Base-by-base conservation (phyloP, 148 eudicot species). In the Euryodendron excelsum region DNA sequence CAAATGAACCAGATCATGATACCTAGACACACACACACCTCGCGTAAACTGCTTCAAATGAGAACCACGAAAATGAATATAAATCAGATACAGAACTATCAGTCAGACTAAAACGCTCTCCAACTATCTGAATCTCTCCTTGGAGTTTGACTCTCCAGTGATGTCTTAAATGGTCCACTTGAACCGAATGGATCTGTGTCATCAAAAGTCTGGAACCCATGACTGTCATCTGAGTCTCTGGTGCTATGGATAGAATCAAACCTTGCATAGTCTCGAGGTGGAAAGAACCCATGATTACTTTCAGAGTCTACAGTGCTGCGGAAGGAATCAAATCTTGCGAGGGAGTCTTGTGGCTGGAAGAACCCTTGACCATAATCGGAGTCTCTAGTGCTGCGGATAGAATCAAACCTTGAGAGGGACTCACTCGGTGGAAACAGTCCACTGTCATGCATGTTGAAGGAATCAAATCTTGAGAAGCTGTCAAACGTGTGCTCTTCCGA, bases 151-250 rank as follows among this genome's bases (percentile, higher is more conserved):
- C 77, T 77, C 31, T 89, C 89, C 21, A 55, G 65, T 65, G 91
- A 81, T 20, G 89, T 77, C 86, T 78, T 91, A 72, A 88, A 92
- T 14, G 89, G 94, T 13, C 86, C 92, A 53, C 81, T 82, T 69
- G 96, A 88, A 53, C 89, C 90, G 52, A 91, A 91, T 33, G 90
- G 87, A 82, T 91, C 98, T 0, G 92, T 67, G 62, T 90, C 98
- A 52, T 88, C 91, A 65, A 86, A 88, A 52, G 89, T 82, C 25
- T 84, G 70, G 79, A 86, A 85, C 58, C 67, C 50, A 21, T 50
- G 82, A 27, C 72, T 0, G 59, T 39, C 50, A 53, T 73, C 78
- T 5, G 75, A 61, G 55, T 88, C 90, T 69, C 76, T 74, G 10
- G 81, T 81, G 84, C 90, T 88, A 4, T 78, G 78, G 39, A 84